A percentile compares a stretch with the other conserved stretches of the same genome.
These are phyloP conservation scores for Stephania japonica DNA, from an alignment of 164 flowering plant species.

Conservation along the genomic window DNA sequence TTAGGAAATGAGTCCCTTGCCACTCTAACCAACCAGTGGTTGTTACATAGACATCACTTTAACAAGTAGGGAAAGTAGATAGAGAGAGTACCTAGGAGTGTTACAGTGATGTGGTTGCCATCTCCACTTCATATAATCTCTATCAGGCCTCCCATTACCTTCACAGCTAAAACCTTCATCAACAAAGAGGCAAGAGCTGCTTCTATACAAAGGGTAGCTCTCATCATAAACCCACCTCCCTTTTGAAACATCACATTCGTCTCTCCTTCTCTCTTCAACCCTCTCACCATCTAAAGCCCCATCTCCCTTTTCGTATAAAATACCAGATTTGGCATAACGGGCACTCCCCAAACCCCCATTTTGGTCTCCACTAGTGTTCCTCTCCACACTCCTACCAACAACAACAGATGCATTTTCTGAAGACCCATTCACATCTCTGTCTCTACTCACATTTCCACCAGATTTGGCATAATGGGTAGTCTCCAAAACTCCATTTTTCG, in stretches of 20 bases:
- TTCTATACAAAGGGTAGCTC: constrained; percentile 71
- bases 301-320: constrained; percentile 2
- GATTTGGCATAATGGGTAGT: too few species aligned
- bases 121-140: constrained; percentile 80
- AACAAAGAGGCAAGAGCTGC: constrained; percentile 67
- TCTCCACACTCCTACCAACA: constrained; percentile 11
- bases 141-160: constrained; percentile 74
- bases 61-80: neutral
- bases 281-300: constrained; percentile 5
- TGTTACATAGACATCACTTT: neutral
- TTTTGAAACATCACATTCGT: constrained; percentile 53
- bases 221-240: constrained; percentile 88
- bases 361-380: constrained; percentile 8
- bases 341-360: neutral
- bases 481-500: constrained; percentile 4
- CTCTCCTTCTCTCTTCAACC: constrained; percentile 15
- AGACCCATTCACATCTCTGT: too few species aligned
- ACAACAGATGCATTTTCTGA: constrained; percentile 22
- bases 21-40: neutral
- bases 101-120: constrained; percentile 86
- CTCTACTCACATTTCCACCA: too few species aligned
- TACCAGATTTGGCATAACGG: constrained; percentile 2
- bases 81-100: constrained; percentile 58
- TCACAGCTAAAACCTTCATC: constrained; percentile 86
- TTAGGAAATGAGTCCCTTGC: too few species aligned